These are phyloP conservation scores for Antitrichia curtipendula DNA, from an alignment of 225 moss, liverwort and hornwort species.

Conservation along the genomic window DNA sequence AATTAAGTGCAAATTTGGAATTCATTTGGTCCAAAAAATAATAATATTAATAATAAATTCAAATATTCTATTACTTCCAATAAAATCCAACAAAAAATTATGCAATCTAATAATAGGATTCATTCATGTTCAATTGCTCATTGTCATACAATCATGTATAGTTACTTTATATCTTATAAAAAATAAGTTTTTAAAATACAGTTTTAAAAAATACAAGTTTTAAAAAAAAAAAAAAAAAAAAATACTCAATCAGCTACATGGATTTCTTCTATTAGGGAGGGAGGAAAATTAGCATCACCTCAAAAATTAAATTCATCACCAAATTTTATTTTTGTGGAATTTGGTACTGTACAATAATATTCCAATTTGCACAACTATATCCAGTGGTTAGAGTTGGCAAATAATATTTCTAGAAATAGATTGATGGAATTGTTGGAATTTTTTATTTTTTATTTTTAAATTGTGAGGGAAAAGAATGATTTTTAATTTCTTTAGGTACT, in stretches of 20 bases:
- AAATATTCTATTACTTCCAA: background rate
- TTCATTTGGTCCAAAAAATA: too few relatives aligned
- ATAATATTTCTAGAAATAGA: background rate
- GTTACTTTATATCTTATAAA: background rate
- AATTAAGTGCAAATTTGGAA: background rate
- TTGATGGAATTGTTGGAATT: accelerated
- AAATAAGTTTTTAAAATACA: background rate
- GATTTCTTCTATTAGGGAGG: background rate
- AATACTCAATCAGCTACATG: background rate
- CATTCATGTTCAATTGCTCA: background rate
- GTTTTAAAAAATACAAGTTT: background rate
- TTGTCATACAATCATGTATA: accelerated
- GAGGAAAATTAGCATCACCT: accelerated
- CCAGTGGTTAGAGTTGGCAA: accelerated
- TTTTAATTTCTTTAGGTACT: too few relatives aligned
- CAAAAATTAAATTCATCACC: background rate
- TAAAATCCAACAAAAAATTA: background rate
- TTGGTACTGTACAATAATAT: background rate
- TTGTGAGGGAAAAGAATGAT: too few relatives aligned
- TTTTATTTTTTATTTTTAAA: too few relatives aligned
- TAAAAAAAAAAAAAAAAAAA: background rate
- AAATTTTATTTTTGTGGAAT: background rate
- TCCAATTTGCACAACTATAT: background rate
- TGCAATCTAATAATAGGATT: background rate
- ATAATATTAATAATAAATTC: too few relatives aligned